Percentiles rank a stretch among this genome's conserved stretches.
Evolutionary conservation across 2,329 filamentous ascomycete genomes (phyloP).

Genomic region (Xylariales sp.): DNA sequence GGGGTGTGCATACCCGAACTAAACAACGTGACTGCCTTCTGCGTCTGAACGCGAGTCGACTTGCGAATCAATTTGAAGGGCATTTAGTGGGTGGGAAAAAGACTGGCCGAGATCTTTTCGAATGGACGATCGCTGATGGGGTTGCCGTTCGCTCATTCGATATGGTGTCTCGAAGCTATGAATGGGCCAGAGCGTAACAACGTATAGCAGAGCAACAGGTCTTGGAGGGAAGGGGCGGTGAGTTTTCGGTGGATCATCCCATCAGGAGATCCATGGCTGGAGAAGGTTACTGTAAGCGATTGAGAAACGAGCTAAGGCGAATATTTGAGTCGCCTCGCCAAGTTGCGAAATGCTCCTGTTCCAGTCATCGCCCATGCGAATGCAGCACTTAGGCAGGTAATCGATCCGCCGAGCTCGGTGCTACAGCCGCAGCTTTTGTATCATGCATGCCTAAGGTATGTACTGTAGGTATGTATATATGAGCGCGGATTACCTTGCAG

Average conservation of each 20-base stretch:
- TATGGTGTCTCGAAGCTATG: too few relatives aligned
- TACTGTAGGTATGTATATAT: too few relatives aligned
- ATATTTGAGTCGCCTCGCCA: not conserved
- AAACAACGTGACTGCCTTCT: not conserved
- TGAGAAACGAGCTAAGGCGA: slow-evolving; percentile 2
- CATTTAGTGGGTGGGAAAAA: not conserved
- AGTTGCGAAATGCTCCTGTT: slow-evolving; percentile 7
- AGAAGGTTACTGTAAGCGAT: not conserved
- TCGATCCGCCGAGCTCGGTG: slow-evolving; percentile 9
- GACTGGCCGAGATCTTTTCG: slow-evolving; percentile 1
- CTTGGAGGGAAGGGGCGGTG: slow-evolving; percentile 1
- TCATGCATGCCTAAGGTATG: not conserved
- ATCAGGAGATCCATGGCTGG: not conserved
- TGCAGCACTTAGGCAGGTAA: slow-evolving; percentile 9
- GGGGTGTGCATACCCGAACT: not conserved
- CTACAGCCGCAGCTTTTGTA: slow-evolving; percentile 1
- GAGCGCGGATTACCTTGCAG: too few relatives aligned
- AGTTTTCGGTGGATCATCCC: not conserved
- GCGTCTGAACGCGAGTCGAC: not conserved
- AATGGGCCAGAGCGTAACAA: not conserved
- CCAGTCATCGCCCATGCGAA: slow-evolving; percentile 8
- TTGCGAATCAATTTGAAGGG: slow-evolving; percentile 1
- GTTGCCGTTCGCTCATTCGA: not conserved
- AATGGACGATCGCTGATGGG: not conserved
- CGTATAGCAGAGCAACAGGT: not conserved